Base-by-base conservation (phyloP, 148 eudicot genomes). In the Fagopyrum tataricum region DNA sequence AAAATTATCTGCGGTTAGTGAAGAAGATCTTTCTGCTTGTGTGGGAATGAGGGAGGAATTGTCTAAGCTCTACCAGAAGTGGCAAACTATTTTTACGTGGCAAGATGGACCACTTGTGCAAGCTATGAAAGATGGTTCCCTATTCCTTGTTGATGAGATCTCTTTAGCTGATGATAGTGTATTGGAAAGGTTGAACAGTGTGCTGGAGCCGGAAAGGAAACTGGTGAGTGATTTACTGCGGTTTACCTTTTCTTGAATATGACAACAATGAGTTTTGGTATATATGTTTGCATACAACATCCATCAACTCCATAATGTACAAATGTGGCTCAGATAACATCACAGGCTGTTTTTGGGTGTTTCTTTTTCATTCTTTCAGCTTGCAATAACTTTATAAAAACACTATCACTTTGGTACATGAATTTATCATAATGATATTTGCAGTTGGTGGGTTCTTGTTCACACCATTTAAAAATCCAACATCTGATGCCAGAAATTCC, bases 141-240 rank as follows among this genome's bases (percentile, higher is more conserved):
- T 95, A 31, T 82, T 95, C 78, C 97, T 95, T 80, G 99, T 92
- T 73, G 99, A 95, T 72, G 99, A 95, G 79, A 92, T 95, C 69
- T 95, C 99, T 68, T 86, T 95, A 82, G 99, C 99, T 39, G 99
- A 95, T 86, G 99, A 95, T 70, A 91, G 99, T 76, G 97, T 95
- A 40, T 87, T 95, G 67, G 99, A 95, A 84, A 87, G 99, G 75
- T 74, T 95, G 80, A 95, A 95, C 79, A 95, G 99, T 81, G 97
- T 95, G 72, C 84, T 95, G 76, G 99, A 95, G 83, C 96, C 99
- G 13, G 99, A 95, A 73, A 89, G 99, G 86, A 92, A 85, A 79
- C 81, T 95, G 96, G 98, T 88, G 72, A 59, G 97, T 78, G 17
- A 43, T 73, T 18, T 70, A 39, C 71, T 67, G 71, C 7, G 71